These are phyloP conservation scores for Fusarium gaditjirri DNA, from an alignment of 2,329 filamentous ascomycete species.

Conservation along the genomic window DNA sequence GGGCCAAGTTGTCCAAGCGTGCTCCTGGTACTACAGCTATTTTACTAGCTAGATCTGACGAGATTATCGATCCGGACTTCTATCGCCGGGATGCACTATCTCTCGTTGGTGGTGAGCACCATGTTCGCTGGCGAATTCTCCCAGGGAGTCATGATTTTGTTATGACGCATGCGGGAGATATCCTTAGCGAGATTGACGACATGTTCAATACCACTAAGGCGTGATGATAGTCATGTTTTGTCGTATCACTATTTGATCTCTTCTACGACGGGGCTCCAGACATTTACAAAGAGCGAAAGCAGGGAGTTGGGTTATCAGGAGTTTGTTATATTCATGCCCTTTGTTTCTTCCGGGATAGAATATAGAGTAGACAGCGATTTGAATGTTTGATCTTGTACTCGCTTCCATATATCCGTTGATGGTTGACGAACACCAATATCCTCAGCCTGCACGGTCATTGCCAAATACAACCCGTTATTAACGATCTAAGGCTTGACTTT, in stretches of 20 bases:
- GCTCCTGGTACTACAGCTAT: slow-evolving; percentile 59
- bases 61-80: slow-evolving; percentile 62
- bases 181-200: slow-evolving; percentile 58
- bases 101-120: slow-evolving; percentile 60
- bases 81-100: slow-evolving; percentile 62
- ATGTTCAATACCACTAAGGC: slow-evolving; percentile 55
- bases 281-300: slow-evolving; percentile 1
- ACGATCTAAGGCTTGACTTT: slow-evolving; percentile 67
- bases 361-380: slow-evolving; percentile 21
- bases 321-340: slow-evolving; percentile 2
- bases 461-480: slow-evolving; percentile 43
- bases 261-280: background rate
- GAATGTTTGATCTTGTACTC: background rate
- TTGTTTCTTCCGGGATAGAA: slow-evolving; percentile 4
- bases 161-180: slow-evolving; percentile 62
- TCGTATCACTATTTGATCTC: background rate
- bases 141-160: slow-evolving; percentile 71
- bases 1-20: slow-evolving; percentile 58
- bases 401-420: background rate
- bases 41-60: slow-evolving; percentile 62
- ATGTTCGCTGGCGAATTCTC: slow-evolving; percentile 62
- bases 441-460: background rate
- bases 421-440: background rate
- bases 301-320: slow-evolving; percentile 16
- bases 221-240: background rate